Evolutionary conservation across 1,139 yeast genomes (phyloP).

Genomic region (Hyphopichia burtonii): DNA sequence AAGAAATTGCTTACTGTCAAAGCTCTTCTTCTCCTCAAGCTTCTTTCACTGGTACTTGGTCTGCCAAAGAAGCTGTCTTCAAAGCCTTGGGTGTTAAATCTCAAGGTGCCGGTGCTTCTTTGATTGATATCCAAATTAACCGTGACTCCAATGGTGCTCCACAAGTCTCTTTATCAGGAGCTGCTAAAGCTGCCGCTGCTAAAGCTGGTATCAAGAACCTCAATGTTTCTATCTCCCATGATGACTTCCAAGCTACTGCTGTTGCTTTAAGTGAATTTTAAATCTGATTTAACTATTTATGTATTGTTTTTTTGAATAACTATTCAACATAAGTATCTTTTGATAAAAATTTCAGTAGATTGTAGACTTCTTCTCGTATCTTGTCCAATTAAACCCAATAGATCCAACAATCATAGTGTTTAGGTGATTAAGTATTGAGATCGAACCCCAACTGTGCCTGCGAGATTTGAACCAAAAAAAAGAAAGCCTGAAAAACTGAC

Average conservation of each 20-base stretch:
- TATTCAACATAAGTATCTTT: too few relatives aligned
- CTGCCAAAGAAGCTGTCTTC: constrained; percentile 98
- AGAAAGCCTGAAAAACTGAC: not conserved
- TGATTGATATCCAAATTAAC: constrained; percentile 83
- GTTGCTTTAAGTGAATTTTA: constrained; percentile 83
- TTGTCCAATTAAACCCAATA: too few relatives aligned
- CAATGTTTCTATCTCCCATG: constrained; percentile 90
- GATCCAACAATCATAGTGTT: too few relatives aligned
- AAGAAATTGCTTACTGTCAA: constrained; percentile 77
- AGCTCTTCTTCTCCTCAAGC: constrained; percentile 77
- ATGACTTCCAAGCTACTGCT: constrained; percentile 95
- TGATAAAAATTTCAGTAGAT: too few relatives aligned
- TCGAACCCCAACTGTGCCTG: constrained; percentile 2
- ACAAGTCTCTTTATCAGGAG: constrained; percentile 69
- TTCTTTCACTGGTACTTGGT: constrained; percentile 97
- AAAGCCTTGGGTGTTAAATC: constrained; percentile 89
- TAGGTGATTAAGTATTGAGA: too few relatives aligned
- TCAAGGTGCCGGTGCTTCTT: constrained; percentile 92
- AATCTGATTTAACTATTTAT: constrained; percentile 1
- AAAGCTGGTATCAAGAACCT: constrained; percentile 68
- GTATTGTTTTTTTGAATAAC: not conserved
- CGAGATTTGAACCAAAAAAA: not conserved
- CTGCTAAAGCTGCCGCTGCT: constrained; percentile 72
- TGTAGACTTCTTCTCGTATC: too few relatives aligned
- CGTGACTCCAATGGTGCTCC: constrained; percentile 84